These are phyloP conservation scores for Tetrahymena elliotti DNA, from an alignment of 73 alveolate genomes.

Conservation along the genomic window DNA sequence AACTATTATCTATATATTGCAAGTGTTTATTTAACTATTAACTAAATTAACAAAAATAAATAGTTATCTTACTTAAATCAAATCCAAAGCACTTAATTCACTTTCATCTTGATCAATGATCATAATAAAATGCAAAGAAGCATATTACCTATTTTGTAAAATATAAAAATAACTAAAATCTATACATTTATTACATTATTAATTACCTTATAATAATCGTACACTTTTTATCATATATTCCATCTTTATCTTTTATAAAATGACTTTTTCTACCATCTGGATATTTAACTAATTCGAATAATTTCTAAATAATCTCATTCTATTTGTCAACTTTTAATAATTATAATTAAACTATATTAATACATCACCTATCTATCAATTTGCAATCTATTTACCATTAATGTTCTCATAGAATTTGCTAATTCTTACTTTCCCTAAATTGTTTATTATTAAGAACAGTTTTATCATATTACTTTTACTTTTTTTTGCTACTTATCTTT, in stretches of 20 bases:
- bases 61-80: conserved; percentile 40
- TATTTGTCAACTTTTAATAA: conserved; percentile 7
- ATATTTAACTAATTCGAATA: conserved; percentile 32
- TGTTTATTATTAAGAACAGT: conserved; percentile 60
- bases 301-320: conserved; percentile 15
- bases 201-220: conserved; percentile 35
- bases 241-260: conserved; percentile 67
- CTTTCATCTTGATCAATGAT: conserved; percentile 84
- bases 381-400: conserved; percentile 4
- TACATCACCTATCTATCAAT: no score
- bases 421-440: conserved; percentile 64
- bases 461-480: conserved; percentile 58
- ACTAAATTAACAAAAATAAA: background rate
- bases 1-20: conserved; percentile 47
- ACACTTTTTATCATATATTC: conserved; percentile 47
- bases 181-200: no score
- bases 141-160: conserved; percentile 45
- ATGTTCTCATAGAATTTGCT: conserved; percentile 63
- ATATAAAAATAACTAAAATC: no score
- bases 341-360: conserved; percentile 5
- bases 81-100: conserved; percentile 73
- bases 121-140: conserved; percentile 66
- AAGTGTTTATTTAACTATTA: no score
- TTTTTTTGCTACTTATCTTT: background rate
- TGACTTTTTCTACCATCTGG: conserved; percentile 46